phyloP scores from a whole-genome alignment of 495 filamentous ascomycete genomes.

The Podospora pseudopauciseta region DNA sequence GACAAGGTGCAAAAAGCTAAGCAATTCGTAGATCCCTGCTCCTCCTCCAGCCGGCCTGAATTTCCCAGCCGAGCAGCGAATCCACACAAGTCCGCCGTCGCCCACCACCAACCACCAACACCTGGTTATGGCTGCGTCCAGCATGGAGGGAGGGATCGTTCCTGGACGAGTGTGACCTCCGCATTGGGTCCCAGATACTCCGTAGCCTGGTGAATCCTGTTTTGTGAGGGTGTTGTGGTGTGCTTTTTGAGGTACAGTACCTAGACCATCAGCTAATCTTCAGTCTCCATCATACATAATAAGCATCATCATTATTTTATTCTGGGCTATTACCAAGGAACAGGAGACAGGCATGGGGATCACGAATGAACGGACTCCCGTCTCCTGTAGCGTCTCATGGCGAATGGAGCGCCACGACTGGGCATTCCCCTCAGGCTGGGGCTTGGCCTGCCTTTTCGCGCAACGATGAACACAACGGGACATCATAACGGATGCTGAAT shows the following conservation, averaged over 20 bases:
- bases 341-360: not conserved
- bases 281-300: conserved; percentile 20
- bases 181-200: not conserved
- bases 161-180: conserved; percentile 27
- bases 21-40: conserved; percentile 34
- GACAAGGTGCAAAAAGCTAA: conserved; percentile 22
- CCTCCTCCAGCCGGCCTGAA: conserved; percentile 33
- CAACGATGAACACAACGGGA: conserved; percentile 20
- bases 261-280: not conserved
- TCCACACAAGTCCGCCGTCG: conserved; percentile 31
- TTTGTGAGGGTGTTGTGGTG: not conserved
- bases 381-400: conserved; percentile 19
- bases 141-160: not conserved
- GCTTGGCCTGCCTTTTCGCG: conserved; percentile 21
- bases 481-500: not conserved
- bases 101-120: conserved; percentile 26
- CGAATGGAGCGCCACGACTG: conserved; percentile 20
- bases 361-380: not conserved
- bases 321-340: not conserved
- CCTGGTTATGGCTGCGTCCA: not conserved
- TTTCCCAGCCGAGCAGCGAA: conserved; percentile 36
- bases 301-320: not conserved
- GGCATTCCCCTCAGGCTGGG: conserved; percentile 10
- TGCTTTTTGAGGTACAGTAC: too few relatives aligned
- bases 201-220: not conserved